Evolutionary conservation across 2,329 filamentous ascomycete species (phyloP), one percentile per base, ranked within the genome.

Genomic region (Emergomyces orientalis): DNA sequence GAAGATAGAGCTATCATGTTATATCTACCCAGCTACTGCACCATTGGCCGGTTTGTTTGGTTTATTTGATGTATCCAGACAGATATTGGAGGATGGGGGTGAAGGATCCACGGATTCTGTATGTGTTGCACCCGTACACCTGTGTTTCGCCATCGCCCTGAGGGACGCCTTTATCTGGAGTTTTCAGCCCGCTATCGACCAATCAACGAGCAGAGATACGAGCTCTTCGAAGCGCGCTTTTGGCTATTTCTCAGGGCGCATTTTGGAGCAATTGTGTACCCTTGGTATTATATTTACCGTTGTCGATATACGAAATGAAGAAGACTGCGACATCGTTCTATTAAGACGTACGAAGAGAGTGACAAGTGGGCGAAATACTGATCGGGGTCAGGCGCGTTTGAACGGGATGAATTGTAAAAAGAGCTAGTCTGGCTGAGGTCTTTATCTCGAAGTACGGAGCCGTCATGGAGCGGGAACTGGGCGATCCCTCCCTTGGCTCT

Each of bases 161-260:
- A 27, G 5, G n/a, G n/a, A n/a, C n/a, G 19, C 5, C 8, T 47
- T 47, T n/a, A 22, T 4, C 43, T 54, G 47, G 54, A 62, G 60
- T 60, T 62, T 60, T 49, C 22, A 59, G 17, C 22, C 34, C 37
- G 60, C 59, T 64, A 62, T 64, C 63, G 47, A n/a, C 63, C 61
- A 64, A 64, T 64, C 43, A 56, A n/a, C 30, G 19, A n/a, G 49
- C 43, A 37, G 59, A 57, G 52, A 62, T 51, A 61, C 14, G 47
- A 57, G 47, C 30, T 25, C 45, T 22, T 13, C 34, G 9, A 30
- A 14, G 43, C 6, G 47, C n/a, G 43, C 1, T 14, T 22, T 47
- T 25, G 27, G 19, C 4, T 41, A 19, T 34, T 30, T 41, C 17
- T 54, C 14, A 41, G 9, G n/a, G 11, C 9, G 43, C 43, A 25